Percentiles rank a stretch among this genome's conserved stretches.
phyloP scores from a whole-genome alignment of 169 alveolate genomes.

The Cryptosporidium felis region DNA sequence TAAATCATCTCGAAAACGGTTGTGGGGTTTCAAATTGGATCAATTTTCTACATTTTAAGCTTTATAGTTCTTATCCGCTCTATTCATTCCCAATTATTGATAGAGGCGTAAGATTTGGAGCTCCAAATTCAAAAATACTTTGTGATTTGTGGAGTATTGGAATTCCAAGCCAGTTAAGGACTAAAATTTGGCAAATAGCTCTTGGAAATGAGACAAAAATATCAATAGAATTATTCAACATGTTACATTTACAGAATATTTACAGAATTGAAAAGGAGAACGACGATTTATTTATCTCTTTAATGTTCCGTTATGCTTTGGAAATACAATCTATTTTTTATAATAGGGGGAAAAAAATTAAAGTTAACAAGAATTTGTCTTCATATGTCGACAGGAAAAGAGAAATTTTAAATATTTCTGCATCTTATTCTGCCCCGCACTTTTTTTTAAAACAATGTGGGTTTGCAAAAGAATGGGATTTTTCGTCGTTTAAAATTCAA shows the following conservation, averaged over 20 bases:
- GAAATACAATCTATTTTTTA: conserved; percentile 53
- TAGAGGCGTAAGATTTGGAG: conserved; percentile 59
- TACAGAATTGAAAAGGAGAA: neutral
- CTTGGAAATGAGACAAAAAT: conserved; percentile 37
- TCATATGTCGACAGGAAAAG: conserved; percentile 25
- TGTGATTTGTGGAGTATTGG: conserved; percentile 39
- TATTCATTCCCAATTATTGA: conserved; percentile 42
- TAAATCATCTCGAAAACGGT: neutral
- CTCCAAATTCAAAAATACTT: conserved; percentile 52
- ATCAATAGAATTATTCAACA: conserved; percentile 38
- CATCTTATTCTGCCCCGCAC: conserved; percentile 14
- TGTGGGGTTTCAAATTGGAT: conserved; percentile 42
- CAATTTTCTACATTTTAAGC: conserved; percentile 11
- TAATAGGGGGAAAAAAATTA: neutral
- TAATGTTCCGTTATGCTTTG: conserved; percentile 23
- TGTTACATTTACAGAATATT: conserved; percentile 17
- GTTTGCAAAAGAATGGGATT: conserved; percentile 33
- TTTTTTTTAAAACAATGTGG: conserved; percentile 44
- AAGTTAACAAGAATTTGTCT: neutral
- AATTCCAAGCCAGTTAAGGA: conserved; percentile 37
- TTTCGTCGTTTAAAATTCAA: neutral
- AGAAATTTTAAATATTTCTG: neutral
- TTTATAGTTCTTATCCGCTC: conserved; percentile 10
- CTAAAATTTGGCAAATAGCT: conserved; percentile 47
- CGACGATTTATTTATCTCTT: neutral